These are phyloP conservation scores for Cryptosporidium meleagridis DNA, from an alignment of 169 alveolate genomes.

Conservation along the genomic window DNA sequence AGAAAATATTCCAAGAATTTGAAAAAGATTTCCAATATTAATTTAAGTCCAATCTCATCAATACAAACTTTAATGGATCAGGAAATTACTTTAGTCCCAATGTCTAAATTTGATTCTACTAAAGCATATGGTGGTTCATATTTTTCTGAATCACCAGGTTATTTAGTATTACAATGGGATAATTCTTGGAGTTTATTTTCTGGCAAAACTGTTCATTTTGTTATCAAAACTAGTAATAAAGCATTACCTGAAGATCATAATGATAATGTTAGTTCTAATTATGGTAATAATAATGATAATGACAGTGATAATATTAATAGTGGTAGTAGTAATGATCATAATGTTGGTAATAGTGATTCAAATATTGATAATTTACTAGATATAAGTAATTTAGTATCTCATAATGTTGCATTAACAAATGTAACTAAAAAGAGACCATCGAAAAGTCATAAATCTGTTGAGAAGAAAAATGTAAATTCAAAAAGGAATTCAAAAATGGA, in stretches of 20 bases:
- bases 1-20: background rate
- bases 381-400: conserved; percentile 48
- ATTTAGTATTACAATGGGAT: conserved; percentile 62
- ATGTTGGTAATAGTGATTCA: background rate
- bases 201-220: conserved; percentile 72
- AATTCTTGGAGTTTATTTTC: conserved; percentile 74
- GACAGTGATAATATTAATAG: background rate
- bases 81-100: conserved; percentile 45
- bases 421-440: conserved; percentile 44
- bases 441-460: conserved; percentile 23
- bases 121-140: conserved; percentile 72
- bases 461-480: background rate
- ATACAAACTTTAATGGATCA: conserved; percentile 13
- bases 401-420: conserved; percentile 40
- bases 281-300: background rate
- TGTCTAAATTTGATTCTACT: conserved; percentile 59
- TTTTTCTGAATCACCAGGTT: conserved; percentile 54
- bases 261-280: background rate
- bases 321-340: background rate
- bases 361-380: background rate
- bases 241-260: background rate
- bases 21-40: background rate
- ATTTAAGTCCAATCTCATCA: conserved; percentile 5
- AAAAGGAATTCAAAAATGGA: background rate
- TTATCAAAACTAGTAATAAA: conserved; percentile 42